Percentiles rank a stretch among this genome's conserved stretches.
phyloP scores from a whole-genome alignment of 164 flowering plant genomes.

The Macadamia integrifolia region DNA sequence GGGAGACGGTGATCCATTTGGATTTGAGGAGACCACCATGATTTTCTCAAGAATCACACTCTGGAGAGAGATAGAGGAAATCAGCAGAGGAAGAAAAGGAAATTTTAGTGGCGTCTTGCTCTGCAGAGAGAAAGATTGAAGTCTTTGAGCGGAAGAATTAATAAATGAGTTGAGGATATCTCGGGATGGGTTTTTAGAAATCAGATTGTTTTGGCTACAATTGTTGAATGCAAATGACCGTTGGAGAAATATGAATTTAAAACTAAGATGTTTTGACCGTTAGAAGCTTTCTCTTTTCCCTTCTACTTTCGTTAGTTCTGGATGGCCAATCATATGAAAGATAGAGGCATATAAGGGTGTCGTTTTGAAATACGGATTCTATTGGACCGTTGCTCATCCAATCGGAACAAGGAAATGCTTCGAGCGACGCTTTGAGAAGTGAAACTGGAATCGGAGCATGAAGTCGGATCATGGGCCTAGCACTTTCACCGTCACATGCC shows the following conservation, averaged over 20 bases:
- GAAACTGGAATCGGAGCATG: too few relatives aligned
- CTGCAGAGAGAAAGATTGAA: neutral
- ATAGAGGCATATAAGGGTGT: too few relatives aligned
- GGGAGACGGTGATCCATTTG: neutral
- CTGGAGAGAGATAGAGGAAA: neutral
- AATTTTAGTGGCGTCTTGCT: neutral
- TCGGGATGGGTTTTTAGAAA: neutral
- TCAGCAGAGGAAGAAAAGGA: too few relatives aligned
- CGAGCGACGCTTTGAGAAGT: too few relatives aligned
- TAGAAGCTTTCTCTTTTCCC: neutral
- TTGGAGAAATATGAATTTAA: neutral
- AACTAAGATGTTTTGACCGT: neutral
- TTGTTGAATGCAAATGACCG: neutral
- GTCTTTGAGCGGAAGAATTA: neutral
- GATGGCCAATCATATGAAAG: too few relatives aligned
- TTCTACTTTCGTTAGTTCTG: too few relatives aligned
- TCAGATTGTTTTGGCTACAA: neutral
- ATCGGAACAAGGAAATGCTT: too few relatives aligned
- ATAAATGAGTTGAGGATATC: neutral
- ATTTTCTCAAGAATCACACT: neutral
- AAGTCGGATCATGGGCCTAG: too few relatives aligned
- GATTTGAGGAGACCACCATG: neutral
- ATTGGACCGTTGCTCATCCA: too few relatives aligned
- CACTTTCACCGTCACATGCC: too few relatives aligned
- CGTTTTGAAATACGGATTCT: too few relatives aligned